These are phyloP conservation scores for Colletotrichum higginsianum DNA, from an alignment of 2,329 filamentous ascomycete species.

Conservation along the genomic window DNA sequence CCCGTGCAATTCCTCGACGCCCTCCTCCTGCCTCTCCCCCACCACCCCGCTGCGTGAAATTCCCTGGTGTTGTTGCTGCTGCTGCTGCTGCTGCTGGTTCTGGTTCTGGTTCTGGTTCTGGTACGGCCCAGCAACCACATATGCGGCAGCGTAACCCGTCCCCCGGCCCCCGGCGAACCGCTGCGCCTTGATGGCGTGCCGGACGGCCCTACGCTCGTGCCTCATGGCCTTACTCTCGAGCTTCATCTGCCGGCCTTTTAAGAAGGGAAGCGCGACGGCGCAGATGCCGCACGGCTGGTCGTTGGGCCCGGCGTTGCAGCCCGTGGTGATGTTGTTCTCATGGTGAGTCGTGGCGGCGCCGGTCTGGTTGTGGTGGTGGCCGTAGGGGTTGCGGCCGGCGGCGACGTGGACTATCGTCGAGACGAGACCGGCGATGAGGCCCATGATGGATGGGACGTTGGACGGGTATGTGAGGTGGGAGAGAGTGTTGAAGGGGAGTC, in stretches of 20 bases:
- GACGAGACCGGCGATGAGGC: conserved; percentile 42
- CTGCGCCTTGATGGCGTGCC: conserved; percentile 35
- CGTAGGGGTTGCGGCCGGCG: conserved; percentile 38
- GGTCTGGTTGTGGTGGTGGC: conserved; percentile 28
- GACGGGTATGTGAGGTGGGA: background rate
- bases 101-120: too few species aligned
- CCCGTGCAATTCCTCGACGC: conserved; percentile 7
- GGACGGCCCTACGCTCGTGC: conserved; percentile 34
- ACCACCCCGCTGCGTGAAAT: background rate
- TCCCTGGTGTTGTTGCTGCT: background rate
- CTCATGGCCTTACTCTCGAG: conserved; percentile 25
- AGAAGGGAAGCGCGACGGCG: conserved; percentile 33
- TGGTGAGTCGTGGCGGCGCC: background rate
- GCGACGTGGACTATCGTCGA: conserved; percentile 37
- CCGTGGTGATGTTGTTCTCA: background rate
- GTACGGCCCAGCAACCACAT: background rate
- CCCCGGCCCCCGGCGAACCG: conserved; percentile 20
- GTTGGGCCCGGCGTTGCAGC: background rate
- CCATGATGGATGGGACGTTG: conserved; percentile 16
- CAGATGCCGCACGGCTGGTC: conserved; percentile 38
- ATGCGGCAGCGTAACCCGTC: background rate
- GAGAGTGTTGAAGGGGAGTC: too few species aligned
- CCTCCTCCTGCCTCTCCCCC: conserved; percentile 18
- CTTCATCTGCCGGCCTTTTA: conserved; percentile 35
- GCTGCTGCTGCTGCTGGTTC: conserved; percentile 9